These are phyloP conservation scores for Keithomyces neogunnii DNA, from an alignment of 2,329 filamentous ascomycete genomes.

Conservation along the genomic window DNA sequence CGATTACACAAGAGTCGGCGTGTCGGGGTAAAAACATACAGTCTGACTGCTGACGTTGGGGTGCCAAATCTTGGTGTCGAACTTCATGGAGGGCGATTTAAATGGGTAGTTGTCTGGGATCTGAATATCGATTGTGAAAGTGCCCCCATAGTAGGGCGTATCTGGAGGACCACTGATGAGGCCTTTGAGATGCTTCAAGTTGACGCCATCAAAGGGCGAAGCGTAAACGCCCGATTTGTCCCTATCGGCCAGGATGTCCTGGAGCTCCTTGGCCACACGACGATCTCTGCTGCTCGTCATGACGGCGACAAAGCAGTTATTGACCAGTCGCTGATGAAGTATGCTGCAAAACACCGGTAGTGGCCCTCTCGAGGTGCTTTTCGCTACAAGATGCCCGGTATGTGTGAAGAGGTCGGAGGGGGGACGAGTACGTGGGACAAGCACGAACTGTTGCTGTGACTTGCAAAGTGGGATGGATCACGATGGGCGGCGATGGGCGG, in stretches of 20 bases:
- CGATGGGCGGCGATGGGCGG: too few species aligned
- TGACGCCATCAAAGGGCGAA: slow-evolving; percentile 53
- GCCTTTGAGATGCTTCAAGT: slow-evolving; percentile 76
- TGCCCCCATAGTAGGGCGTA: slow-evolving; percentile 85
- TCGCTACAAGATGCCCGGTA: not conserved
- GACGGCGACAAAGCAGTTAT: slow-evolving; percentile 7
- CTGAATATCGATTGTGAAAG: slow-evolving; percentile 72
- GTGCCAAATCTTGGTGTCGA: slow-evolving; percentile 92
- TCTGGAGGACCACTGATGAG: slow-evolving; percentile 81
- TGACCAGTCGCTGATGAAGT: not conserved
- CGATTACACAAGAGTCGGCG: not conserved
- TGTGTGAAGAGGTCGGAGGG: not conserved
- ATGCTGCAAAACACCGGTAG: not conserved
- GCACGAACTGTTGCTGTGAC: too few species aligned
- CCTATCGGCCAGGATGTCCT: slow-evolving; percentile 64
- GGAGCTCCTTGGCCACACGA: slow-evolving; percentile 66
- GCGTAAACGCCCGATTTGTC: slow-evolving; percentile 69
- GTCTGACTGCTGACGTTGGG: slow-evolving; percentile 94
- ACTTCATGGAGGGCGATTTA: slow-evolving; percentile 82
- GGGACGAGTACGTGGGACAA: too few species aligned
- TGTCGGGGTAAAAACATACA: slow-evolving; percentile 41
- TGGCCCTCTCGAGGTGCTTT: too few species aligned
- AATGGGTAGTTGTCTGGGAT: slow-evolving; percentile 91
- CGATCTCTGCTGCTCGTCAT: slow-evolving; percentile 47
- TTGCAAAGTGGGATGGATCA: too few species aligned